Base-by-base conservation (phyloP, 2,329 filamentous ascomycete species). In the Penicillium fuscoglaucum region DNA sequence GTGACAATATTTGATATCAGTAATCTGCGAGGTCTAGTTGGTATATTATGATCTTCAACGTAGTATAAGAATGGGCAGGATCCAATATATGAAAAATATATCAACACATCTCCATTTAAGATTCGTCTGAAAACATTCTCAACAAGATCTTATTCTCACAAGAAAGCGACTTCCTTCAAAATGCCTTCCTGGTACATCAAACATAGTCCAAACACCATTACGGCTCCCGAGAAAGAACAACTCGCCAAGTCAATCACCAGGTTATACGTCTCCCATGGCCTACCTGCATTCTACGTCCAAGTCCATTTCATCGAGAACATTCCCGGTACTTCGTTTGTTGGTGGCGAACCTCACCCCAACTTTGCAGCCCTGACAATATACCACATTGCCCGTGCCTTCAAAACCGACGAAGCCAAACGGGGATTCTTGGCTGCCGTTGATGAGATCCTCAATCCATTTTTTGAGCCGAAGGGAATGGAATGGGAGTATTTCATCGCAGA, bases 401-500 rank as follows among this genome's bases (percentile, higher is more conserved):
- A 29, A 19, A 46, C 8, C 19, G 60, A 65, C 1, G 46, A 52
- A 26, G 35, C 43, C 2, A 49, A 48, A 10, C 43, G 45, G 26
- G 13, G 37, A 6, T 57, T 64, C 15, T 40, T 57, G 6, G 33
- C 24, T 2, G 40, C 8, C 1, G n/a, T 56, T n/a, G 47, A 56
- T 13, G 26, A 15, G 9, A 43, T 45, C 10, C 29, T 56, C 29
- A 29, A 40, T 8, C 61, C 58, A 4, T 28, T 61, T 5, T 43
- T 59, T 7, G 44, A 37, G 6, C 24, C 47, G 1, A 57, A 59
- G 19, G 47, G n/a, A 8, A 55, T 63, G 15, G 53, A 63, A 9
- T 63, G 58, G 56, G 55, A 61, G 21, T 60, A 55, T 35, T 56
- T 56, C 44, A 52, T 62, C 6, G 41, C 58, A 4, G 54, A 52